These are phyloP conservation scores for Sporothrix sp. DNA, from an alignment of 2,329 filamentous ascomycete species.

Conservation along the genomic window DNA sequence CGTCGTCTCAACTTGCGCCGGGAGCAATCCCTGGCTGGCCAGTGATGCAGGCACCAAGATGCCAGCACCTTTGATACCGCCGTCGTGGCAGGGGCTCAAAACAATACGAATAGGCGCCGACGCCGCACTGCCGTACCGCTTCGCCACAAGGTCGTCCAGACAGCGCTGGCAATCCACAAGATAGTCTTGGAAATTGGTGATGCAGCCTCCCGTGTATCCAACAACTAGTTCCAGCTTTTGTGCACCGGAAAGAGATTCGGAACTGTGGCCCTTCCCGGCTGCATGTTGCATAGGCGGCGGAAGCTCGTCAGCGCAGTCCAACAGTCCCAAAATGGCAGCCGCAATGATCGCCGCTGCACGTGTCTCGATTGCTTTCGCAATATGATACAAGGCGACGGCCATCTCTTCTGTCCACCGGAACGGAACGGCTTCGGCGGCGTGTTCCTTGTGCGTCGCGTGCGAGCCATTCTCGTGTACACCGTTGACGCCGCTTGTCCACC, in stretches of 20 bases:
- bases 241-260: not conserved
- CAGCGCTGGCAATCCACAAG: slow-evolving; percentile 59
- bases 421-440: slow-evolving; percentile 22
- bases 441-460: not conserved
- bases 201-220: slow-evolving; percentile 72
- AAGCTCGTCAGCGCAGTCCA: slow-evolving; percentile 61
- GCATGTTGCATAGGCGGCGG: slow-evolving; percentile 21
- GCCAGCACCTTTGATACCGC: slow-evolving; percentile 52
- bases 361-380: slow-evolving; percentile 60
- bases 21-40: slow-evolving; percentile 10
- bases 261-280: slow-evolving; percentile 11
- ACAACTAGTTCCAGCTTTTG: slow-evolving; percentile 56
- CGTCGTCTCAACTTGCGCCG: not conserved
- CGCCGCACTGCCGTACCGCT: slow-evolving; percentile 27
- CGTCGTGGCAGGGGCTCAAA: slow-evolving; percentile 49
- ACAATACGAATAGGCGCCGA: slow-evolving; percentile 33
- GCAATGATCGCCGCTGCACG: slow-evolving; percentile 67
- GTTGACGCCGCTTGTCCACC: not conserved
- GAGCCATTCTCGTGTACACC: not conserved
- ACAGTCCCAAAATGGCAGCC: slow-evolving; percentile 59
- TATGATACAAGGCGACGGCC: slow-evolving; percentile 51
- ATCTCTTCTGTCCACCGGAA: slow-evolving; percentile 55
- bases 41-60: slow-evolving; percentile 42
- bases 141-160: slow-evolving; percentile 45
- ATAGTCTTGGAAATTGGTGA: slow-evolving; percentile 69